Conservation (phyloP, 2,329 filamentous ascomycete species). For the Pyricularia pennisetigena region DNA sequence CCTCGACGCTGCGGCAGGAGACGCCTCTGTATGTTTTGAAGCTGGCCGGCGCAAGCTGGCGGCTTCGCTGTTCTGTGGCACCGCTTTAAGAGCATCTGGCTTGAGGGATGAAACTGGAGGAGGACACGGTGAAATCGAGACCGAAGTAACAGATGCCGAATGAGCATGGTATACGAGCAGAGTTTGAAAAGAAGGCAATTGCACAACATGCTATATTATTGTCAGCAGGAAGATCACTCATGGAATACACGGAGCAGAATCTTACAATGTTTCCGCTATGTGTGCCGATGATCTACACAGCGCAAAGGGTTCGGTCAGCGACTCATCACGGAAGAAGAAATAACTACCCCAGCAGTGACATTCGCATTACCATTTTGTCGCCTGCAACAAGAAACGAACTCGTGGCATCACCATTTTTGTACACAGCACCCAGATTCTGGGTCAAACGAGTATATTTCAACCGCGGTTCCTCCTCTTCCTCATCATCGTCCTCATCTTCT, state of each 20-base stretch:
- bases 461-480: slow-evolving; percentile 86
- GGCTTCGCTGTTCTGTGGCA: slow-evolving; percentile 20
- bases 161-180: slow-evolving; percentile 88
- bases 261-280: slow-evolving; percentile 94
- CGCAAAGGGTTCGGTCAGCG: slow-evolving; percentile 17
- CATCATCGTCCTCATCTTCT: slow-evolving; percentile 48
- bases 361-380: slow-evolving; percentile 76
- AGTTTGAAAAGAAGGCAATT: slow-evolving; percentile 70
- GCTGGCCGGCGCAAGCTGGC: slow-evolving; percentile 22
- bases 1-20: slow-evolving; percentile 41
- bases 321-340: slow-evolving; percentile 9
- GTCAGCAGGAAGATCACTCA: slow-evolving; percentile 15
- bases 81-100: slow-evolving; percentile 27
- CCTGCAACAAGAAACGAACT: slow-evolving; percentile 84
- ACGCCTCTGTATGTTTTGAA: slow-evolving; percentile 29
- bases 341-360: background rate
- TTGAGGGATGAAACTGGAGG: slow-evolving; percentile 36
- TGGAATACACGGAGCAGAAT: background rate
- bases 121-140: slow-evolving; percentile 84
- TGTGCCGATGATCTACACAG: slow-evolving; percentile 69
- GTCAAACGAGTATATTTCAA: slow-evolving; percentile 90
- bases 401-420: slow-evolving; percentile 91
- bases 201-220: slow-evolving; percentile 62
- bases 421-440: slow-evolving; percentile 66
- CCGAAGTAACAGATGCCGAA: slow-evolving; percentile 76